phyloP scores from a whole-genome alignment of 495 filamentous ascomycete species.

The Xanthoparmelia taractica region DNA sequence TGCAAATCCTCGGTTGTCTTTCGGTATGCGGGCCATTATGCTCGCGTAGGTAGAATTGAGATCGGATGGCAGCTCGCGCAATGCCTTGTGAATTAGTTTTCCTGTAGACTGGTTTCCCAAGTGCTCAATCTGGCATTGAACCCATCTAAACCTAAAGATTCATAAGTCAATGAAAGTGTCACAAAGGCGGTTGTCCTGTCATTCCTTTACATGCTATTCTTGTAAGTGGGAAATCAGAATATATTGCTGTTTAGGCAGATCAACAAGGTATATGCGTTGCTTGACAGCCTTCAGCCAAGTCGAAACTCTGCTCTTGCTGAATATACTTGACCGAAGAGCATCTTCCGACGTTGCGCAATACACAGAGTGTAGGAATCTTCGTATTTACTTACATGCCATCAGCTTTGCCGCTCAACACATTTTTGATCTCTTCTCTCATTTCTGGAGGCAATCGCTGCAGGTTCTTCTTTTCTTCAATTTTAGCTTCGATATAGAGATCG shows the following conservation, averaged over 20 bases:
- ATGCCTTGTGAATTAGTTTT: not conserved
- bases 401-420: not conserved
- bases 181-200: not conserved
- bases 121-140: slow-evolving; percentile 1
- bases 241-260: not conserved
- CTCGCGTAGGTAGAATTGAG: not conserved
- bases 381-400: not conserved
- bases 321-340: not conserved
- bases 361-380: not conserved
- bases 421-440: not conserved
- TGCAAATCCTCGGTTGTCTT: not conserved
- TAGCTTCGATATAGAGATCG: not conserved
- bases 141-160: not conserved
- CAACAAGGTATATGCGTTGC: not conserved
- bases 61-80: not conserved
- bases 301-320: not conserved
- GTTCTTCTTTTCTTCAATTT: not conserved
- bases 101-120: not conserved
- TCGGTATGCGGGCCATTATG: not conserved
- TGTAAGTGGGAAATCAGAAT: not conserved
- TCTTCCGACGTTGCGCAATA: not conserved
- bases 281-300: not conserved
- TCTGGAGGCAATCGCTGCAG: not conserved
- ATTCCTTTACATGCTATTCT: not conserved
- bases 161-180: not conserved